These are phyloP conservation scores for Hymenoscyphus salicellus DNA, from an alignment of 2,329 filamentous ascomycete genomes.

Conservation along the genomic window DNA sequence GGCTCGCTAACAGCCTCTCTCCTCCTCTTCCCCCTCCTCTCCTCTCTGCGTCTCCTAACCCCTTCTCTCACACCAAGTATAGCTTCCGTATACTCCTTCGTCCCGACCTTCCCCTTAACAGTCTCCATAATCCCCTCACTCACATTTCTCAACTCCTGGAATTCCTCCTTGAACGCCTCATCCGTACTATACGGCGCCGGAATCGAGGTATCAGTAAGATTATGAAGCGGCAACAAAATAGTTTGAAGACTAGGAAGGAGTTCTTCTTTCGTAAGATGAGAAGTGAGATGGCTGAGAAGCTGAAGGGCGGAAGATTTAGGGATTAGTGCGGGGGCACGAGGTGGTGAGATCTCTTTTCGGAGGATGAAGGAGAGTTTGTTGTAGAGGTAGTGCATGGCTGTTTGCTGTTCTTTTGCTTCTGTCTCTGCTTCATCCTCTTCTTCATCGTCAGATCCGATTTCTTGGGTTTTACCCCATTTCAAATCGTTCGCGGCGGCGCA, in stretches of 20 bases:
- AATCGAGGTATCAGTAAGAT: slow-evolving; percentile 78
- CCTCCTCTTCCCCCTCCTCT: slow-evolving; percentile 77
- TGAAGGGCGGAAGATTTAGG: slow-evolving; percentile 75
- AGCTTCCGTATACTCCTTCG: slow-evolving; percentile 70
- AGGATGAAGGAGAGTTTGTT: slow-evolving; percentile 75
- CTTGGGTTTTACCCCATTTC: slow-evolving; percentile 44
- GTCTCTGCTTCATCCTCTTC: slow-evolving; percentile 44
- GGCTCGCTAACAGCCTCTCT: slow-evolving; percentile 83
- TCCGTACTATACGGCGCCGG: slow-evolving; percentile 69
- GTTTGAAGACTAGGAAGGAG: slow-evolving; percentile 62
- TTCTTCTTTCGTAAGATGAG: slow-evolving; percentile 55
- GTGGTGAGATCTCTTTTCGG: slow-evolving; percentile 68
- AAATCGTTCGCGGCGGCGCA: slow-evolving; percentile 58
- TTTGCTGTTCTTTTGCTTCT: slow-evolving; percentile 43
- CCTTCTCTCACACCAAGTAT: slow-evolving; percentile 70
- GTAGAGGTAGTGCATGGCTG: slow-evolving; percentile 71
- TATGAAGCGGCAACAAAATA: slow-evolving; percentile 68
- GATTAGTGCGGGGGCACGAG: slow-evolving; percentile 58
- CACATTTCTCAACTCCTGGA: slow-evolving; percentile 68
- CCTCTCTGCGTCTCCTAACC: slow-evolving; percentile 69
- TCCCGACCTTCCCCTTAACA: slow-evolving; percentile 83
- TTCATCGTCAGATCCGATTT: slow-evolving; percentile 43
- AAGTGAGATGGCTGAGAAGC: slow-evolving; percentile 67
- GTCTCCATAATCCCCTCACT: slow-evolving; percentile 75
- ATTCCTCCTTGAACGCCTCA: slow-evolving; percentile 63